Conservation (phyloP, 2,329 filamentous ascomycete genomes). For the Diaporthe vaccinii region DNA sequence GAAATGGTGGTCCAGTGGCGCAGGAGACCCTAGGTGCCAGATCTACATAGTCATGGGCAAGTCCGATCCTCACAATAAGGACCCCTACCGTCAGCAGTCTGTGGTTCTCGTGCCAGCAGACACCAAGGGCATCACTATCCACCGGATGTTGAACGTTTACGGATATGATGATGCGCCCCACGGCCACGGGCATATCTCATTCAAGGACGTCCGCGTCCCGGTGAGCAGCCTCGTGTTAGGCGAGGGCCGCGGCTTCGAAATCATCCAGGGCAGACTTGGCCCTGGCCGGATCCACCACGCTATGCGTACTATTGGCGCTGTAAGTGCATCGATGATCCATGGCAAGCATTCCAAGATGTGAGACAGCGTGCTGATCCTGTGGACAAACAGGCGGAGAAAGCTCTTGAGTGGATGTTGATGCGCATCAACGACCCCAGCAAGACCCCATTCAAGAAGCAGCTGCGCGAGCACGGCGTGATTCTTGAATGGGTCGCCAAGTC, state of each 20-base stretch:
- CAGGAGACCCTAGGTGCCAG: conserved; percentile 91
- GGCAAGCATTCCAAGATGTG: conserved; percentile 5
- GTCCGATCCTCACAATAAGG: conserved; percentile 79
- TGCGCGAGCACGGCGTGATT: conserved; percentile 92
- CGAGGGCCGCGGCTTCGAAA: conserved; percentile 95
- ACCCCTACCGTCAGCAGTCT: conserved; percentile 91
- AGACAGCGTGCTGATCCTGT: conserved; percentile 12
- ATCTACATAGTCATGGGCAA: conserved; percentile 99
- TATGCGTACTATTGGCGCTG: conserved; percentile 93
- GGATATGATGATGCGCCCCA: conserved; percentile 99
- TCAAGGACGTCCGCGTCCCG: conserved; percentile 91
- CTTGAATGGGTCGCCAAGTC: conserved; percentile 95
- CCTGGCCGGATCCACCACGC: conserved; percentile 98
- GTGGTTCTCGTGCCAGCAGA: conserved; percentile 88
- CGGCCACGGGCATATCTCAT: conserved; percentile 93
- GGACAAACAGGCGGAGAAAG: conserved; percentile 78
- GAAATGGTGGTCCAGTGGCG: conserved; percentile 99
- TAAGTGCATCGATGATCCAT: conserved; percentile 53
- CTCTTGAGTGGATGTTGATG: conserved; percentile 94
- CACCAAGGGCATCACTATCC: conserved; percentile 88
- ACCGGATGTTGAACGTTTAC: conserved; percentile 94
- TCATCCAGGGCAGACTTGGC: conserved; percentile 96
- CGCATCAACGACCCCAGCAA: conserved; percentile 93
- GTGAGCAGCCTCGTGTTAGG: conserved; percentile 88
- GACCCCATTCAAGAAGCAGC: conserved; percentile 89